Conservation (phyloP, 2,329 filamentous ascomycete species). For the Orbilia oligospora region DNA sequence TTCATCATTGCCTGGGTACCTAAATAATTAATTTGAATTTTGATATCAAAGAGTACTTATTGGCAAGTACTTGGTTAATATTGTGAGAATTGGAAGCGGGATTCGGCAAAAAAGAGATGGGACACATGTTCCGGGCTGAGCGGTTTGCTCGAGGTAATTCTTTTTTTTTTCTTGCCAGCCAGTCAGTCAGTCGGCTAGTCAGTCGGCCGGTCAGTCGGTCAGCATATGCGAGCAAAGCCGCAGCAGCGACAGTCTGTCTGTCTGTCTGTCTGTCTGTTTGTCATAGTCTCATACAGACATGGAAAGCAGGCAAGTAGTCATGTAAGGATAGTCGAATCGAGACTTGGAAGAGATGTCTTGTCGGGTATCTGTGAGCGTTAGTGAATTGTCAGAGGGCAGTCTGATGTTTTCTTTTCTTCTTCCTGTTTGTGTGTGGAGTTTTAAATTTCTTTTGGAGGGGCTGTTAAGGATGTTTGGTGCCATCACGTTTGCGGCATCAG, state of each 20-base stretch:
- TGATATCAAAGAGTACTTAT: neutral
- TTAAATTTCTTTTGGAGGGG: constrained; percentile 35
- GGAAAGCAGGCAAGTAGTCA: neutral
- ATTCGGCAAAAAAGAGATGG: constrained; percentile 20
- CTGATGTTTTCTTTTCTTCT: constrained; percentile 34
- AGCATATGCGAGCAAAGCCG: constrained; percentile 14
- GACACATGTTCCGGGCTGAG: constrained; percentile 35
- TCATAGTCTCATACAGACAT: neutral
- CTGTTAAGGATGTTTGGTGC: constrained; percentile 40
- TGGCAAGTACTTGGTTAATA: neutral
- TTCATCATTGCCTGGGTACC: neutral
- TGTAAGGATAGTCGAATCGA: neutral
- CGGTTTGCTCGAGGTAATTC: constrained; percentile 21
- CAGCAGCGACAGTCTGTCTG: neutral
- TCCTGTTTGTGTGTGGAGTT: constrained; percentile 5
- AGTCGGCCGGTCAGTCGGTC: neutral
- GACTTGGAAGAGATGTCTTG: neutral
- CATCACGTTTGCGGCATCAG: constrained; percentile 59
- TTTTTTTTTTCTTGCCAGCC: no score
- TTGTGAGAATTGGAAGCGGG: constrained; percentile 2
- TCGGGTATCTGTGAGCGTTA: constrained; percentile 7
- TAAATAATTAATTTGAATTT: neutral
- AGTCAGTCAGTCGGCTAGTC: constrained; percentile 3
- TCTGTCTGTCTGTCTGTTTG: neutral
- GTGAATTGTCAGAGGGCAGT: neutral